phyloP scores from a whole-genome alignment of 2,329 filamentous ascomycete species.

The Sporothrix inflata region DNA sequence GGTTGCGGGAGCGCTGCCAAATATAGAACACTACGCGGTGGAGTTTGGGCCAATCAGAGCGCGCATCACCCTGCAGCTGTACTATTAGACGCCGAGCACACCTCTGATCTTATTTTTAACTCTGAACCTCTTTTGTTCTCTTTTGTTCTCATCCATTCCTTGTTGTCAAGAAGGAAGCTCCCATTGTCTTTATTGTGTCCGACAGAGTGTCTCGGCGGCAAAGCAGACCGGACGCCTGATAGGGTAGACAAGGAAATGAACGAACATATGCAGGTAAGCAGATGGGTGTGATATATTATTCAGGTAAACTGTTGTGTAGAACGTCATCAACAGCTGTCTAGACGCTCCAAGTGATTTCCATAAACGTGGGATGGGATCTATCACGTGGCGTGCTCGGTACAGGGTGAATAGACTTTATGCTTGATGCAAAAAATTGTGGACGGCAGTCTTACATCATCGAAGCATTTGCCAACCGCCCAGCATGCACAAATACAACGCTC shows the following conservation, averaged over 20 bases:
- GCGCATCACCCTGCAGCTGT: constrained; percentile 31
- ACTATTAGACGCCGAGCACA: constrained; percentile 28
- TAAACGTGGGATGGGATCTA: background rate
- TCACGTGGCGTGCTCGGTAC: background rate
- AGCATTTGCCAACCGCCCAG: background rate
- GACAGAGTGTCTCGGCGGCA: background rate
- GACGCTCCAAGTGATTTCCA: background rate
- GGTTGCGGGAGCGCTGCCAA: constrained; percentile 25
- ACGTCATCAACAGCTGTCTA: background rate
- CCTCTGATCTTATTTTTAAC: constrained; percentile 6
- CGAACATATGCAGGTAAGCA: constrained; percentile 6
- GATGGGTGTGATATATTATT: background rate
- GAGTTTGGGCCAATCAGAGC: constrained; percentile 29
- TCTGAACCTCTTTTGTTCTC: background rate
- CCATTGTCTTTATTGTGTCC: background rate
- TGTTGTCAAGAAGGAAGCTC: no score
- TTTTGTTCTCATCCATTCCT: background rate
- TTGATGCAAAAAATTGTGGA: background rate
- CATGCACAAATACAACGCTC: constrained; percentile 1
- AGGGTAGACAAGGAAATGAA: background rate
- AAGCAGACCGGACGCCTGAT: background rate
- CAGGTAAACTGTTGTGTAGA: background rate
- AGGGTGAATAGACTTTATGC: background rate
- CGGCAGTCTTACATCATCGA: constrained; percentile 2
- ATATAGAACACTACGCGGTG: constrained; percentile 24